Evolutionary conservation across 108 stramenopile genomes (phyloP).

Genomic region (Nitzschia palea): DNA sequence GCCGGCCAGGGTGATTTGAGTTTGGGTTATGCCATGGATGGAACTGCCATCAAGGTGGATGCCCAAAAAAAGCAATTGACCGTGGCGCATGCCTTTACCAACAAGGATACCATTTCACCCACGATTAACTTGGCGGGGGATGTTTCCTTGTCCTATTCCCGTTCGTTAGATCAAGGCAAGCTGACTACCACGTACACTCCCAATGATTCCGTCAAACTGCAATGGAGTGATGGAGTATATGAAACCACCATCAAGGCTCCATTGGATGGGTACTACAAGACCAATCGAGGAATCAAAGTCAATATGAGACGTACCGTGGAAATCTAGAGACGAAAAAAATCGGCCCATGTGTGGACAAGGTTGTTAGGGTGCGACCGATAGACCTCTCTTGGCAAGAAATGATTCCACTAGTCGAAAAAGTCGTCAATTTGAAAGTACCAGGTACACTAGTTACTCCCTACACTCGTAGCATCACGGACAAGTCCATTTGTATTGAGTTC

Average conservation of each 20-base stretch:
- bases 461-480: no score
- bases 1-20: constrained; percentile 17
- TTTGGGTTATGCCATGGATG: constrained; percentile 35
- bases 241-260: constrained; percentile 50
- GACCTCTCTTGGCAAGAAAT: not conserved
- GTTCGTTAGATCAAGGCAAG: constrained; percentile 6
- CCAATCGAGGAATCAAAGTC: constrained; percentile 34
- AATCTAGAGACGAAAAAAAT: no score
- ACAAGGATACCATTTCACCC: constrained; percentile 27
- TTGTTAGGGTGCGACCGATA: no score
- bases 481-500: no score
- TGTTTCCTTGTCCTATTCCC: constrained; percentile 20
- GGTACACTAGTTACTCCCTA: no score
- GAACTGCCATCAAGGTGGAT: constrained; percentile 30
- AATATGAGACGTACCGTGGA: constrained; percentile 45
- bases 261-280: constrained; percentile 34
- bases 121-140: constrained; percentile 32
- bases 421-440: no score
- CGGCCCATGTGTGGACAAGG: no score
- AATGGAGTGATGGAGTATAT: constrained; percentile 57
- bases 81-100: constrained; percentile 28
- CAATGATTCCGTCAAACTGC: constrained; percentile 40
- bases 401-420: no score
- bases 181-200: constrained; percentile 48
- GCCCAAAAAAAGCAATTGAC: constrained; percentile 35